These are phyloP conservation scores for Pinus tabuliformis DNA, from an alignment of 75 land plant species.

Conservation along the genomic window DNA sequence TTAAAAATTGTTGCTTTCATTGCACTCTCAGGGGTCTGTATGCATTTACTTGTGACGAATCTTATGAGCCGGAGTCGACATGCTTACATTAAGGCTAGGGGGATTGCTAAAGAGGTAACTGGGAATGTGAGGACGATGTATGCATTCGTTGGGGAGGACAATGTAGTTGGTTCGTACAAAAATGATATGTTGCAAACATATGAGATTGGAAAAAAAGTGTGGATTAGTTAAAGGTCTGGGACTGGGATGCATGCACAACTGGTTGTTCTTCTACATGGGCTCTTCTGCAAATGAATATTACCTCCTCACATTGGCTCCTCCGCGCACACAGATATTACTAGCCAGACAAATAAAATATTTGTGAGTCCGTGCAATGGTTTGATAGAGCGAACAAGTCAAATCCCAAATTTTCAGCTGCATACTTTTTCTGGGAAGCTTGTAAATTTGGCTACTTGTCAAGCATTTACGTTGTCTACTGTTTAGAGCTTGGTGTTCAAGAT, in stretches of 20 bases:
- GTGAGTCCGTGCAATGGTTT: no score
- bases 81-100: slow-evolving; percentile 48
- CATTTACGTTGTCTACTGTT: no score
- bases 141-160: slow-evolving; percentile 85
- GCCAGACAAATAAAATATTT: no score
- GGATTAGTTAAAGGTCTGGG: slow-evolving; percentile 91
- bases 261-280: slow-evolving; percentile 53
- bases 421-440: no score
- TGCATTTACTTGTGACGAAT: slow-evolving; percentile 62
- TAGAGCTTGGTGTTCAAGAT: no score
- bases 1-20: slow-evolving; percentile 81
- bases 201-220: slow-evolving; percentile 67
- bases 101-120: no score
- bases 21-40: slow-evolving; percentile 86
- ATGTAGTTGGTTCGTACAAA: slow-evolving; percentile 44
- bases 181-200: slow-evolving; percentile 62
- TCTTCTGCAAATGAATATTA: no score
- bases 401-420: no score
- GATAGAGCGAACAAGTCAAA: no score
- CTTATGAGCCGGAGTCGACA: slow-evolving; percentile 68
- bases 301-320: no score
- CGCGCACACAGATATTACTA: no score
- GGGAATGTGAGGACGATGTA: slow-evolving; percentile 6
- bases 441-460: no score
- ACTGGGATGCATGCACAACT: slow-evolving; percentile 69